phyloP scores from a whole-genome alignment of 169 alveolate genomes.

The Cryptosporidium meleagridis region DNA sequence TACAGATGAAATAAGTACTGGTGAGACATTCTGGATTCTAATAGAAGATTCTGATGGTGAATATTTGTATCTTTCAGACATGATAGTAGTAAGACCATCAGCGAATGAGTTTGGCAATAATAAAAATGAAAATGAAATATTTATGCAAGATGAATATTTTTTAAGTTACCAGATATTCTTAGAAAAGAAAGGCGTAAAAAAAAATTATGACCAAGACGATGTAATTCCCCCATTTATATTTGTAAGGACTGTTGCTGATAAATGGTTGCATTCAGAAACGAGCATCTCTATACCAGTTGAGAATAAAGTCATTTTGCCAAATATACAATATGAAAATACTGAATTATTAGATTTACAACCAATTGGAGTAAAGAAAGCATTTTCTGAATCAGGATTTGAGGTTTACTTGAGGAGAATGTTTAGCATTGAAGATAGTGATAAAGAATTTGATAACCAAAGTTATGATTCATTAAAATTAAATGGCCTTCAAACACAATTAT shows the following conservation, averaged over 20 bases:
- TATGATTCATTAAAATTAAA: conserved; percentile 20
- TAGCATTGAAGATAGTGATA: not conserved
- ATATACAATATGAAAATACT: conserved; percentile 92
- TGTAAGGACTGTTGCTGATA: conserved; percentile 96
- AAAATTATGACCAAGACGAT: conserved; percentile 16
- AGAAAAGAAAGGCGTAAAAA: conserved; percentile 19
- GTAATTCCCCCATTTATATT: conserved; percentile 96
- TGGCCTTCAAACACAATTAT: conserved; percentile 53
- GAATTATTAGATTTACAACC: conserved; percentile 95
- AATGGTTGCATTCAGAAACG: conserved; percentile 85
- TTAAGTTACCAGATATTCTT: conserved; percentile 65
- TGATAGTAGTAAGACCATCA: conserved; percentile 67
- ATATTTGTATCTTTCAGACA: conserved; percentile 87
- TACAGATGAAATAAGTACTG: conserved; percentile 84
- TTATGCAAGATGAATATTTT: conserved; percentile 32
- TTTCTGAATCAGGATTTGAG: not conserved
- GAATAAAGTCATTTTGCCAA: conserved; percentile 93
- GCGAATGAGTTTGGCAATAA: not conserved
- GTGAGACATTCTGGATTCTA: conserved; percentile 95
- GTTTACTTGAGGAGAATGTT: not conserved
- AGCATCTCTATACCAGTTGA: conserved; percentile 86
- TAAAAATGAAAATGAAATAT: conserved; percentile 4
- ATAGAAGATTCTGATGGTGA: conserved; percentile 98
- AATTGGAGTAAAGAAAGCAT: conserved; percentile 29
- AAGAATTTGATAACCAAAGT: not conserved